These are phyloP conservation scores for Berkeleyomyces rouxiae DNA, from an alignment of 2,329 filamentous ascomycete species.

Conservation along the genomic window DNA sequence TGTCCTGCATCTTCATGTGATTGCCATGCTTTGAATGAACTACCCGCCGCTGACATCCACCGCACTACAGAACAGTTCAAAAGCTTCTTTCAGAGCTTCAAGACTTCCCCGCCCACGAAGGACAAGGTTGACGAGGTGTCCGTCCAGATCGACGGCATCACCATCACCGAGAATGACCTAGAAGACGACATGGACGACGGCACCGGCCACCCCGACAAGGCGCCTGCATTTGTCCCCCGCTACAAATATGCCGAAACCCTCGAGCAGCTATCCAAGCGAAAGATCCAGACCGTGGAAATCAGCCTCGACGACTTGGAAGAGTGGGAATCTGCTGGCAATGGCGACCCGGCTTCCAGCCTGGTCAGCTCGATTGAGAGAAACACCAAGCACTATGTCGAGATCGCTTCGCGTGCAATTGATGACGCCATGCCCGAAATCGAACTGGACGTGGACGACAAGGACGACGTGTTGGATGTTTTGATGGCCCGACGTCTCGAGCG, in stretches of 20 bases:
- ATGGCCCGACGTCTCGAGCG: slow-evolving; percentile 80
- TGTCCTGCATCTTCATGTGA: not conserved
- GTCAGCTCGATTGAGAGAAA: slow-evolving; percentile 78
- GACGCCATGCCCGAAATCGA: slow-evolving; percentile 66
- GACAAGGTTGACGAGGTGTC: slow-evolving; percentile 40
- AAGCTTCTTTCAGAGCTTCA: slow-evolving; percentile 77
- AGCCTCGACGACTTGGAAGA: slow-evolving; percentile 75
- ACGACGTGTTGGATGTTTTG: slow-evolving; percentile 91
- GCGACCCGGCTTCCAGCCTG: slow-evolving; percentile 52
- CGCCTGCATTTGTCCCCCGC: slow-evolving; percentile 39
- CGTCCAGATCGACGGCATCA: slow-evolving; percentile 68
- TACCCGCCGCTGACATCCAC: slow-evolving; percentile 16
- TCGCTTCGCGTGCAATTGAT: slow-evolving; percentile 78
- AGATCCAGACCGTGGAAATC: slow-evolving; percentile 60
- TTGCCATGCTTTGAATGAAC: slow-evolving; percentile 12
- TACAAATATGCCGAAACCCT: slow-evolving; percentile 80
- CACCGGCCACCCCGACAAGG: slow-evolving; percentile 39
- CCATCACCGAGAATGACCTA: slow-evolving; percentile 70
- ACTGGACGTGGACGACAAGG: slow-evolving; percentile 72
- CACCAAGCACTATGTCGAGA: slow-evolving; percentile 87
- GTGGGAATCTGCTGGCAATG: slow-evolving; percentile 56
- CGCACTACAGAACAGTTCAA: slow-evolving; percentile 55
- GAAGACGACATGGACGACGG: slow-evolving; percentile 84
- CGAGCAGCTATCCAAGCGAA: slow-evolving; percentile 72
- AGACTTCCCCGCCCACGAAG: slow-evolving; percentile 45